Percentiles rank a stretch among this genome's conserved stretches.
Conservation (phyloP, 768 basidiomycete species). For the Pulveroboletus sp. region DNA sequence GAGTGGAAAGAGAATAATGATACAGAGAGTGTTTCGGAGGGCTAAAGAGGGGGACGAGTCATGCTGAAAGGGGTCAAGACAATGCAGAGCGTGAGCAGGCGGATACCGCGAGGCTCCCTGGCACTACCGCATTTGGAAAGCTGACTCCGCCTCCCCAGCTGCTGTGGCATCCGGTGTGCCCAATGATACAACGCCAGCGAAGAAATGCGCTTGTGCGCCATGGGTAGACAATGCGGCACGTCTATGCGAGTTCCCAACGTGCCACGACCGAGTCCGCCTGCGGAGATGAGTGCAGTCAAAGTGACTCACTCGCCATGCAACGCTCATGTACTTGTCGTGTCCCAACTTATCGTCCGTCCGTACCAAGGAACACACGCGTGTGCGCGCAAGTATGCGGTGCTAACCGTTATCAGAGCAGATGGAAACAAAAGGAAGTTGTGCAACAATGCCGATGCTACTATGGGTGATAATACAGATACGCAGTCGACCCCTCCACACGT, state of each 20-base stretch:
- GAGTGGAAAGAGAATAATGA: slow-evolving; percentile 21
- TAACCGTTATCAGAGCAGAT: slow-evolving; percentile 11
- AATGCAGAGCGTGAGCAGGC: slow-evolving; percentile 15
- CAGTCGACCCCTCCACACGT: slow-evolving; percentile 8
- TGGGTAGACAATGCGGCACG: slow-evolving; percentile 22
- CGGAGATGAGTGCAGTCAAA: too few species aligned
- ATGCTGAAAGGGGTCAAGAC: slow-evolving; percentile 25
- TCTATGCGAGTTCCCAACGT: too few species aligned
- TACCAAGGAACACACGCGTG: too few species aligned
- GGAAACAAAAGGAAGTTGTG: slow-evolving; percentile 10
- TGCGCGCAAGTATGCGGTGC: background rate
- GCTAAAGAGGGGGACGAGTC: slow-evolving; percentile 26
- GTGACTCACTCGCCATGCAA: too few species aligned
- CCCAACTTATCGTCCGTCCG: too few species aligned
- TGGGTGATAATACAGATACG: slow-evolving; percentile 26
- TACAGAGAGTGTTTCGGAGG: slow-evolving; percentile 24
- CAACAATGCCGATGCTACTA: slow-evolving; percentile 24
- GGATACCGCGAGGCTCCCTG: slow-evolving; percentile 20
- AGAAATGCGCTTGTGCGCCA: too few species aligned
- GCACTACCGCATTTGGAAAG: slow-evolving; percentile 21
- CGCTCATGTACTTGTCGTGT: too few species aligned
- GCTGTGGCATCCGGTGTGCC: too few species aligned
- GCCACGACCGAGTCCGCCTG: too few species aligned
- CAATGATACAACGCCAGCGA: too few species aligned
- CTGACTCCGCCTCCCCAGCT: slow-evolving; percentile 18